phyloP scores from a whole-genome alignment of 2,329 filamentous ascomycete genomes.

The Verticillium albo-atrum region DNA sequence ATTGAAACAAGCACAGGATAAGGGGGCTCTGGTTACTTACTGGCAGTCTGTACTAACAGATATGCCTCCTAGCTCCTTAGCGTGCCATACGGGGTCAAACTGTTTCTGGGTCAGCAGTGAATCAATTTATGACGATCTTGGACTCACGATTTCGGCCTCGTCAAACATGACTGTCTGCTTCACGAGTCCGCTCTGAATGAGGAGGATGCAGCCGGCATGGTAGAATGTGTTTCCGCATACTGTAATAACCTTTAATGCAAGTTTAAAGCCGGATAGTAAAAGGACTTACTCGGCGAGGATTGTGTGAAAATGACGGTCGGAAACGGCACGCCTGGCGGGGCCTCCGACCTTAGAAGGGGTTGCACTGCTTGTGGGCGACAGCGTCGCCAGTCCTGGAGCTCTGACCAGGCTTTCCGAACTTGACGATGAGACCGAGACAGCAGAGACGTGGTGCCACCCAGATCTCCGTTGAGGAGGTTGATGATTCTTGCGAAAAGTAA shows the following conservation, averaged over 20 bases:
- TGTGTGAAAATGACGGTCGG: no score
- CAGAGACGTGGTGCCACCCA: neutral
- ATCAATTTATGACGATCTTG: no score
- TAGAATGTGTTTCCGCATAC: constrained; percentile 11
- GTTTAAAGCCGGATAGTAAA: no score
- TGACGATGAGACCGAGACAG: neutral
- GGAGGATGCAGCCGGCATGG: constrained; percentile 7
- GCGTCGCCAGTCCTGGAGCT: neutral
- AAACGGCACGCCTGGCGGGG: no score
- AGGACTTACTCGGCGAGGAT: no score
- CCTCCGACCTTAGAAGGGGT: neutral
- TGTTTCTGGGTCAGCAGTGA: neutral
- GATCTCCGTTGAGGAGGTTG: constrained; percentile 1
- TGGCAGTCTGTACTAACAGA: constrained; percentile 7
- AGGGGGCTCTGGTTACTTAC: no score
- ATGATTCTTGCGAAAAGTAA: constrained; percentile 7
- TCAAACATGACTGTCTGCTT: neutral
- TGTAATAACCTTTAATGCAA: neutral
- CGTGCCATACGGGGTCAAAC: constrained; percentile 7
- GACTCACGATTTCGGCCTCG: neutral
- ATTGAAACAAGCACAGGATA: no score
- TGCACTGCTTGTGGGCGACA: neutral
- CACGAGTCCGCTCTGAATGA: constrained; percentile 4
- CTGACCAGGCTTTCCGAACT: neutral
- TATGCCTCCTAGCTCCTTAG: constrained; percentile 6